Percentiles rank a stretch among this genome's conserved stretches.
These are phyloP conservation scores for Chrysoporthe puriensis DNA, from an alignment of 2,329 filamentous ascomycete species.

Conservation along the genomic window DNA sequence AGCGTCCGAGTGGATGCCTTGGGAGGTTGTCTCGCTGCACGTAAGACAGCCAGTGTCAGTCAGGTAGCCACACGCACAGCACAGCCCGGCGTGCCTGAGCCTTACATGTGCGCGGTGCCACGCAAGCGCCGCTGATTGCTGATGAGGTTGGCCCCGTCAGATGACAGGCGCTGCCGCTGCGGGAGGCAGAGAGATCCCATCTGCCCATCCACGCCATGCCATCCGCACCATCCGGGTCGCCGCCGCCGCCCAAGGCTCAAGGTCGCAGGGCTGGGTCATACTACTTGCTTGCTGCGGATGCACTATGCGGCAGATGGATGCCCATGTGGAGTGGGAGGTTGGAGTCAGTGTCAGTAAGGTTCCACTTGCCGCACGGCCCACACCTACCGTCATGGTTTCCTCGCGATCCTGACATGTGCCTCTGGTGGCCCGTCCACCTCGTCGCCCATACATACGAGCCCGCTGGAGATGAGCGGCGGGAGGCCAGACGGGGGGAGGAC, in stretches of 20 bases:
- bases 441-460: neutral
- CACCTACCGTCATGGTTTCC: neutral
- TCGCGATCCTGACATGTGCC: neutral
- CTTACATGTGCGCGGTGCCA: neutral
- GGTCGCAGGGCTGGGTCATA: no score
- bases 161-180: neutral
- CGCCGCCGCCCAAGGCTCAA: no score
- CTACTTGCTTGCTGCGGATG: no score
- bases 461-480: no score
- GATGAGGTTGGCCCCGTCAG: neutral
- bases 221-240: no score
- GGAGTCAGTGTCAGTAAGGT: neutral
- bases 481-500: no score
- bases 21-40: neutral
- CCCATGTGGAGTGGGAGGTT: neutral
- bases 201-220: no score
- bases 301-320: no score
- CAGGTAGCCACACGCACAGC: neutral
- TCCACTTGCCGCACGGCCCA: neutral
- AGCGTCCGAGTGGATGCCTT: slow-evolving; percentile 6
- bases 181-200: neutral
- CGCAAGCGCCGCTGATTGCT: neutral
- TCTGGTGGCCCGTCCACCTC: neutral
- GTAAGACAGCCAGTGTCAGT: neutral
- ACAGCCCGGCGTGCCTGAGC: neutral